Evolutionary conservation across 352 stramenopile genomes (phyloP).

Genomic region (Globisporangium middletonii): DNA sequence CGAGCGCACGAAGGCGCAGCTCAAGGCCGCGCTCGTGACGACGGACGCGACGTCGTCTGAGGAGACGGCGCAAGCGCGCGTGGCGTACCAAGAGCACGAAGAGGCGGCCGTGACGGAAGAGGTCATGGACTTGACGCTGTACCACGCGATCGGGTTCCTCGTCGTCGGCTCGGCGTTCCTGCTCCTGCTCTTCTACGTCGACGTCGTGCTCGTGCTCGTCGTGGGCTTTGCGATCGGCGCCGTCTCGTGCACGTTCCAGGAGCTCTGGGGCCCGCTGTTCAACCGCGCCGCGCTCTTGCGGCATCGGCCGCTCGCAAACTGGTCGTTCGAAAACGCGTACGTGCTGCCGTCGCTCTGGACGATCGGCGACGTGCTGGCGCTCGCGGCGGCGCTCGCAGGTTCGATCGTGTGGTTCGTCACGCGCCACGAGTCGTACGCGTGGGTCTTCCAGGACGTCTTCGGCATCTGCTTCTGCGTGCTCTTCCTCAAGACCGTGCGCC

Average conservation of each 20-base stretch:
- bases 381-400: constrained; percentile 44
- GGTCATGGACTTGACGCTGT: constrained; percentile 86
- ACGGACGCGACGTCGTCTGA: constrained; percentile 49
- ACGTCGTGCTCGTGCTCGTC: constrained; percentile 76
- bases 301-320: constrained; percentile 30
- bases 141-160: constrained; percentile 89
- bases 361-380: constrained; percentile 83
- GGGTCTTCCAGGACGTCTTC: constrained; percentile 92
- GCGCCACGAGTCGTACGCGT: constrained; percentile 77
- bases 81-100: constrained; percentile 56
- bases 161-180: constrained; percentile 87
- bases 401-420: constrained; percentile 67
- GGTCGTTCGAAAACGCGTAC: constrained; percentile 33
- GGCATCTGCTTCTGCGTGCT: constrained; percentile 92
- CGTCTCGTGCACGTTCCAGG: constrained; percentile 45
- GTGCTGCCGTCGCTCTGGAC: constrained; percentile 61
- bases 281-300: constrained; percentile 30
- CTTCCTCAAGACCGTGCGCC: constrained; percentile 88
- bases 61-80: constrained; percentile 34
- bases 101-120: constrained; percentile 33
- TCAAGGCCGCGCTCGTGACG: constrained; percentile 38
- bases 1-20: constrained; percentile 61
- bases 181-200: constrained; percentile 88
- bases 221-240: constrained; percentile 56
- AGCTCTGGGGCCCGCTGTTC: constrained; percentile 59